Conservation (phyloP, 1,284 basidiomycete genomes). For the Dichomitus squalens region DNA sequence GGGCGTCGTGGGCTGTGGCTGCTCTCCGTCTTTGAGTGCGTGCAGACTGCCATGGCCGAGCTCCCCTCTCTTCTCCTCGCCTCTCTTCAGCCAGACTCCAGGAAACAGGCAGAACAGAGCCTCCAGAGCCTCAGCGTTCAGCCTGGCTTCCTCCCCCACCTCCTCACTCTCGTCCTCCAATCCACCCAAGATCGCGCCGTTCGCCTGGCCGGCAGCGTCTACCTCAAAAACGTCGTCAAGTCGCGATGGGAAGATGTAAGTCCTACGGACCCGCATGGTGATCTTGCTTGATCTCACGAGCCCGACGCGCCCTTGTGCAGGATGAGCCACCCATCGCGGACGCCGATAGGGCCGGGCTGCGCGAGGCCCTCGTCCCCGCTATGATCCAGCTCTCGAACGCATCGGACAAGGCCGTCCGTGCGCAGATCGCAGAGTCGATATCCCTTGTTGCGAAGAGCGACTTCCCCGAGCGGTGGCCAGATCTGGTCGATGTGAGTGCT, state of each 20-base stretch:
- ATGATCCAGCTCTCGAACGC: slow-evolving; percentile 78
- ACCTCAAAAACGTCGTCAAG: slow-evolving; percentile 88
- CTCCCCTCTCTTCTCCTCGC: slow-evolving; percentile 68
- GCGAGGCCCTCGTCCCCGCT: slow-evolving; percentile 75
- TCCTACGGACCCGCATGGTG: slow-evolving; percentile 14
- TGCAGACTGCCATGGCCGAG: slow-evolving; percentile 53
- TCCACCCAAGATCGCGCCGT: slow-evolving; percentile 67
- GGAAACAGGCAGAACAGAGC: slow-evolving; percentile 81
- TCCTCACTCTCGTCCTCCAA: slow-evolving; percentile 76
- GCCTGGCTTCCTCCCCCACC: slow-evolving; percentile 75
- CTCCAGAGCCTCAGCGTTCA: slow-evolving; percentile 70
- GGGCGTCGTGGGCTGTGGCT: slow-evolving; percentile 3
- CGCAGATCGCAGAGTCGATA: slow-evolving; percentile 89
- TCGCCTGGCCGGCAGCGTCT: slow-evolving; percentile 82
- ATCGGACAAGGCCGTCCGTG: slow-evolving; percentile 67
- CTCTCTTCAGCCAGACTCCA: slow-evolving; percentile 71
- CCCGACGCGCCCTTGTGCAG: slow-evolving; percentile 36
- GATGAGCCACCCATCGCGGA: slow-evolving; percentile 66
- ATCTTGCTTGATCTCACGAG: slow-evolving; percentile 11
- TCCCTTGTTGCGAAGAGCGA: slow-evolving; percentile 86
- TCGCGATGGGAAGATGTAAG: slow-evolving; percentile 85
- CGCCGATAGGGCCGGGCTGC: slow-evolving; percentile 68
- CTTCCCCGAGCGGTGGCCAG: slow-evolving; percentile 85
- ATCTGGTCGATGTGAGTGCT: slow-evolving; percentile 56
- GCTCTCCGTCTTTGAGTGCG: neutral